Evolutionary conservation across 2,329 filamentous ascomycete genomes (phyloP).

Genomic region (Cercospora citrullina): DNA sequence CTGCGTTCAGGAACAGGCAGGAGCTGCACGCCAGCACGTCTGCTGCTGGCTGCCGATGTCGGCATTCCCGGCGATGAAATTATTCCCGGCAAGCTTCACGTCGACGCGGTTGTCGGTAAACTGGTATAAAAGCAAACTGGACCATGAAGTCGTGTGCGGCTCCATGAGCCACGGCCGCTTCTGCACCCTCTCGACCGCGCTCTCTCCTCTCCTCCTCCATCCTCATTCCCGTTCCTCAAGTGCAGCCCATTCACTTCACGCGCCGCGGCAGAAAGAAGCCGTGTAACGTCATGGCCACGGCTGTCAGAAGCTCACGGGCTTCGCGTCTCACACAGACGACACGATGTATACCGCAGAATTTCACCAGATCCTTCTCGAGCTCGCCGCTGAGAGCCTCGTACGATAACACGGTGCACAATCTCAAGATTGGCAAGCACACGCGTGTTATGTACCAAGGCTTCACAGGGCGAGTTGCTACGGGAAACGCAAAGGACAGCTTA

Average conservation of each 20-base stretch:
- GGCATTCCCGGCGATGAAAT: conserved; percentile 6
- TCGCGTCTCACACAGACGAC: conserved; percentile 23
- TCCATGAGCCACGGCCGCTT: conserved; percentile 1
- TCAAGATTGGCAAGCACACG: conserved; percentile 67
- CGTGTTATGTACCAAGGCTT: conserved; percentile 71
- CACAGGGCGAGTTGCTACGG: conserved; percentile 68
- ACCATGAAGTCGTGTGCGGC: conserved; percentile 11
- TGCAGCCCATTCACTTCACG: not conserved
- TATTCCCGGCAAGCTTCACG: conserved; percentile 18
- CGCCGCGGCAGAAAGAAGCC: not conserved
- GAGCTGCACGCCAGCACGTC: not conserved
- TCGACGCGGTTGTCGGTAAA: conserved; percentile 20
- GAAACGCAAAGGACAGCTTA: conserved; percentile 73
- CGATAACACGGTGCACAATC: conserved; percentile 63
- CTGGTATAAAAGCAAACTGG: conserved; percentile 20
- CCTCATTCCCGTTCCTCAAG: not conserved
- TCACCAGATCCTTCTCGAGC: conserved; percentile 34
- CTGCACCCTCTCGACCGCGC: not conserved
- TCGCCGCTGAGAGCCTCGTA: conserved; percentile 45
- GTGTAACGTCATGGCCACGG: conserved; percentile 26
- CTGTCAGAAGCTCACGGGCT: conserved; percentile 26
- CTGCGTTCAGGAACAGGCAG: conserved; percentile 13
- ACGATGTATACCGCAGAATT: conserved; percentile 15
- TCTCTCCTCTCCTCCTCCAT: not conserved
- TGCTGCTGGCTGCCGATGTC: conserved; percentile 11